Percentiles rank a stretch among this genome's conserved stretches.
Evolutionary conservation across 257 asterid genomes (phyloP).

Genomic region (Solanum phureja): DNA sequence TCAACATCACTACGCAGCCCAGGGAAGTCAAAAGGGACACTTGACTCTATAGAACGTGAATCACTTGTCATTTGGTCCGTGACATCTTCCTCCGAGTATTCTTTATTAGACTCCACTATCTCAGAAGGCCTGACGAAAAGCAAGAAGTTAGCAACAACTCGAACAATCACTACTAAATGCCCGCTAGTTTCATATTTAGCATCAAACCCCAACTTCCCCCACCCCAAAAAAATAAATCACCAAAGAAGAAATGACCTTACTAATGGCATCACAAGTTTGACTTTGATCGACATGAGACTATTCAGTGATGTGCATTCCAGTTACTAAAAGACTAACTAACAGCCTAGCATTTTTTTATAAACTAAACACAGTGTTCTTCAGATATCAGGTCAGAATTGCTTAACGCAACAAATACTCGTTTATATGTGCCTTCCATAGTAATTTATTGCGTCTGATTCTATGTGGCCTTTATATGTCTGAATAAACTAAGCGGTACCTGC

Average conservation of each 20-base stretch:
- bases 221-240: background rate
- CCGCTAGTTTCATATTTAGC: background rate
- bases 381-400: background rate
- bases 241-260: background rate
- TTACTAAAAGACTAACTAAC: background rate
- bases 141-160: background rate
- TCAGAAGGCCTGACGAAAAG: constrained; percentile 59
- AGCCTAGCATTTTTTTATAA: background rate
- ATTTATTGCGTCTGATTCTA: background rate
- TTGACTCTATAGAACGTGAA: constrained; percentile 22
- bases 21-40: constrained; percentile 37
- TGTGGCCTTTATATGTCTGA: background rate
- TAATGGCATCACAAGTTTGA: background rate
- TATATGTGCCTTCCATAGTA: background rate
- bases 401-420: background rate
- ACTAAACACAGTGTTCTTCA: background rate
- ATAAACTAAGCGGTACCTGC: background rate
- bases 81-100: constrained; percentile 79
- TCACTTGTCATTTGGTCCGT: constrained; percentile 56
- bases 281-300: background rate
- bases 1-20: constrained; percentile 65
- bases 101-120: constrained; percentile 65
- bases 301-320: background rate
- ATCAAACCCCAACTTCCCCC: background rate
- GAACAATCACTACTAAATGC: background rate